phyloP scores from a whole-genome alignment of 2,329 filamentous ascomycete species.

The Aspergillus aculeatus region DNA sequence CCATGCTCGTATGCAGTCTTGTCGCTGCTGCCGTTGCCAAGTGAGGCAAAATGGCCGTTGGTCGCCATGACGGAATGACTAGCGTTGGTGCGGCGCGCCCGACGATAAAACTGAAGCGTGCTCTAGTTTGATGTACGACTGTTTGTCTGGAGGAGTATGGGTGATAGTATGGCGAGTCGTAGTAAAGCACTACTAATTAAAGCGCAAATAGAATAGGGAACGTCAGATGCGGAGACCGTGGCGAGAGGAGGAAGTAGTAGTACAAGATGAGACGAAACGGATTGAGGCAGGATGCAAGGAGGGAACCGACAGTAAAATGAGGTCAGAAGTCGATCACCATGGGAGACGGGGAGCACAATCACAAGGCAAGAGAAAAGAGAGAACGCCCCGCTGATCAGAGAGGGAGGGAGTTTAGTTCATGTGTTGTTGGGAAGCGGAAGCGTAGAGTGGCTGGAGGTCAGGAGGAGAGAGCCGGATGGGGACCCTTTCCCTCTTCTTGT shows the following conservation, averaged over 20 bases:
- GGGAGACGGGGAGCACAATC: slow-evolving; percentile 11
- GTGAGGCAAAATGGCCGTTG: slow-evolving; percentile 48
- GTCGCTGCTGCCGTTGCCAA: slow-evolving; percentile 39
- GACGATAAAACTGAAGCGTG: neutral
- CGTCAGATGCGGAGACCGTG: slow-evolving; percentile 18
- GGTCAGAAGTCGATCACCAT: slow-evolving; percentile 11
- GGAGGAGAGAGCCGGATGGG: slow-evolving; percentile 11
- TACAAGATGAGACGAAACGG: slow-evolving; percentile 2
- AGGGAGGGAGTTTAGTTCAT: neutral
- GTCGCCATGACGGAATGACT: slow-evolving; percentile 36
- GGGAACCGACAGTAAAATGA: slow-evolving; percentile 12
- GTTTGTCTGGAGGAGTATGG: neutral
- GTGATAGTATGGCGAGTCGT: neutral
- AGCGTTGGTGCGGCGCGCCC: slow-evolving; percentile 9
- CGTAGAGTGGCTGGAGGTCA: neutral
- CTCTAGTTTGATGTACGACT: neutral
- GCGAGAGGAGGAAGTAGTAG: slow-evolving; percentile 7
- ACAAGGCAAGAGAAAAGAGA: slow-evolving; percentile 9
- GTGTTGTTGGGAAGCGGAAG: neutral
- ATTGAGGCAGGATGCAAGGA: slow-evolving; percentile 7
- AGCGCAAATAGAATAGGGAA: slow-evolving; percentile 9
- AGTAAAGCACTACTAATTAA: neutral
- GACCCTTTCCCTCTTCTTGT: slow-evolving; percentile 10
- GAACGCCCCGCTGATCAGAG: neutral
- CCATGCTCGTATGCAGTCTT: slow-evolving; percentile 72